Conservation (phyloP, 345 rosid species). For the Raphanus sativus region DNA sequence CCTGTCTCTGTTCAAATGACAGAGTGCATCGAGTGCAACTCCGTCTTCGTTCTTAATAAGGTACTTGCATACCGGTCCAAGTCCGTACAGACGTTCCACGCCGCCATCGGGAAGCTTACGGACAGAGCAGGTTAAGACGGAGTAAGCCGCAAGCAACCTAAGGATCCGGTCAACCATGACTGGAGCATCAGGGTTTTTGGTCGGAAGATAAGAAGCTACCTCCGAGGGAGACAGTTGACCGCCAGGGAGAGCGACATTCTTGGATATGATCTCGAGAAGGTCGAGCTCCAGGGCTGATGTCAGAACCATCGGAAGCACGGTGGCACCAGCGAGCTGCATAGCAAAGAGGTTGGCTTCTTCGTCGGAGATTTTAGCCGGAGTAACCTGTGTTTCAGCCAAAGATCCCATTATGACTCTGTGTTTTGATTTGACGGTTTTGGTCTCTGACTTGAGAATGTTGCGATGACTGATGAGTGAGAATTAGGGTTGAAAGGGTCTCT, state of each 20-base stretch:
- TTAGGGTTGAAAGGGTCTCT: neutral
- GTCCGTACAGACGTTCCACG: constrained; percentile 63
- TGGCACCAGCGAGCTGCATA: constrained; percentile 67
- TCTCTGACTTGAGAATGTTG: constrained; percentile 4
- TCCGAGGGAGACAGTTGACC: constrained; percentile 56
- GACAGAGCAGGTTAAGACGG: constrained; percentile 51
- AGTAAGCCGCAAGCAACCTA: constrained; percentile 63
- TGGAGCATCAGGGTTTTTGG: constrained; percentile 69
- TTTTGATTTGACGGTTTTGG: constrained; percentile 13
- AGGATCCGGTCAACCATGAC: constrained; percentile 67
- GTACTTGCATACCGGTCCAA: constrained; percentile 73
- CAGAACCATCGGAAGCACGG: constrained; percentile 78
- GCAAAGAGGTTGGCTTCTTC: constrained; percentile 72
- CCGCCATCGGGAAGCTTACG: constrained; percentile 43
- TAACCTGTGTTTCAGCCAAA: constrained; percentile 58
- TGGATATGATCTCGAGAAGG: constrained; percentile 72
- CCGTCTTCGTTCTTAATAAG: constrained; percentile 69
- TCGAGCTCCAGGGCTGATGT: constrained; percentile 80
- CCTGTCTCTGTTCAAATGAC: neutral
- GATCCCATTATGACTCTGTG: constrained; percentile 53
- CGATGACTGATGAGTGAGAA: constrained; percentile 8
- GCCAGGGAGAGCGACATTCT: constrained; percentile 44
- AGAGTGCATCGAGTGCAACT: constrained; percentile 58
- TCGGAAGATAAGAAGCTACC: constrained; percentile 65
- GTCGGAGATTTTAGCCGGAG: constrained; percentile 55